A percentile compares a stretch with the other conserved stretches of the same genome.
Evolutionary conservation across 768 basidiomycete genomes (phyloP).

Genomic region (Termitomyces sp.): DNA sequence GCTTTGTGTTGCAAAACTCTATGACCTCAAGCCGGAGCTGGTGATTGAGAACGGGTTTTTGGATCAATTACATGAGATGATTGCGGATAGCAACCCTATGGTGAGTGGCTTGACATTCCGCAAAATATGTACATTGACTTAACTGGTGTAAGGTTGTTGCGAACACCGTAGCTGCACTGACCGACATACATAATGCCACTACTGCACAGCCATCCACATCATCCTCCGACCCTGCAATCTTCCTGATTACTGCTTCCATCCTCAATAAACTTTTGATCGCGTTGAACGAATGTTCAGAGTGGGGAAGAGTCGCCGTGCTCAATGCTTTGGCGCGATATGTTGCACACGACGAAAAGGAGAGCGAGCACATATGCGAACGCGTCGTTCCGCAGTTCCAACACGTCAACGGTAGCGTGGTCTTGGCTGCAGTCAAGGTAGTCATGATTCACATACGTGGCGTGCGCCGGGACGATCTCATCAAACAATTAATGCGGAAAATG

Average conservation of each 20-base stretch:
- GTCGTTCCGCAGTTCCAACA: conserved; percentile 99
- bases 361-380: conserved; percentile 97
- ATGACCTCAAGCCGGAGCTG: conserved; percentile 93
- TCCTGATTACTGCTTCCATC: conserved; percentile 76
- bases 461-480: conserved; percentile 74
- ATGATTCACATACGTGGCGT: conserved; percentile 95
- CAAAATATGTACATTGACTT: not conserved
- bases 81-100: conserved; percentile 96
- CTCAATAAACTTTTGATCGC: conserved; percentile 91
- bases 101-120: conserved; percentile 29
- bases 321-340: conserved; percentile 81
- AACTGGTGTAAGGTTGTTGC: conserved; percentile 77
- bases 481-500: conserved; percentile 91
- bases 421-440: conserved; percentile 96
- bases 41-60: conserved; percentile 95
- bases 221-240: conserved; percentile 59
- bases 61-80: conserved; percentile 85
- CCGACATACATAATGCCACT: conserved; percentile 83
- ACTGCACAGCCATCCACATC: conserved; percentile 49
- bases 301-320: conserved; percentile 94
- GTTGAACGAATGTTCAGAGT: conserved; percentile 96
- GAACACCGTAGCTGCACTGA: conserved; percentile 89
- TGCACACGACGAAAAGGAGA: conserved; percentile 86
- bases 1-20: conserved; percentile 93
- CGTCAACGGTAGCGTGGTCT: conserved; percentile 89